Conservation (phyloP, 805 yeast genomes). For the Kuraishia hungarica region DNA sequence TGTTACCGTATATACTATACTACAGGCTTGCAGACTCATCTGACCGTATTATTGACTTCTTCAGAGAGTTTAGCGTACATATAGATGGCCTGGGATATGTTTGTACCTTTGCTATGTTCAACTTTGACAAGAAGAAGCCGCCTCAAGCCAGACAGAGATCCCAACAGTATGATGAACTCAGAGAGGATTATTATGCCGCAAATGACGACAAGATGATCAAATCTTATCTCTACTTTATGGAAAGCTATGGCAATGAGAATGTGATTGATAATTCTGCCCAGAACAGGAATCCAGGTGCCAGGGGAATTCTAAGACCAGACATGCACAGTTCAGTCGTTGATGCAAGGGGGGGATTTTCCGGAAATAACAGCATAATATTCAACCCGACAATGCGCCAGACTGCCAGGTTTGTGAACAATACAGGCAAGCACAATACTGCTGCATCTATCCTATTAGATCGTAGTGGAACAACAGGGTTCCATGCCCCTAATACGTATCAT, state of each 20-base stretch:
- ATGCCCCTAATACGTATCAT: not conserved
- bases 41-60: constrained; percentile 79
- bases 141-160: constrained; percentile 7
- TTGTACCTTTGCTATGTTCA: constrained; percentile 90
- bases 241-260: constrained; percentile 59
- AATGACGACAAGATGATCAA: constrained; percentile 87
- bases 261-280: constrained; percentile 7
- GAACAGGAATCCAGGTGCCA: not conserved
- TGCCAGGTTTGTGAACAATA: not conserved
- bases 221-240: constrained; percentile 80
- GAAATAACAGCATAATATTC: not conserved
- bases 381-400: not conserved
- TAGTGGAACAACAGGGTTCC: not conserved
- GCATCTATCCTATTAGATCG: not conserved
- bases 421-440: not conserved
- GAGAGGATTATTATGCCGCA: constrained; percentile 33
- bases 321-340: not conserved
- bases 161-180: constrained; percentile 16
- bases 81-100: constrained; percentile 94
- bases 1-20: constrained; percentile 90
- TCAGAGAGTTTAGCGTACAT: constrained; percentile 81
- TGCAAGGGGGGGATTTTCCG: not conserved
- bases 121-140: constrained; percentile 42
- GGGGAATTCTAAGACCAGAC: not conserved
- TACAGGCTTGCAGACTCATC: constrained; percentile 66